Percentiles rank a stretch among this genome's conserved stretches.
Conservation (phyloP, 352 stramenopile species). For the Proteromonas lacertae region DNA sequence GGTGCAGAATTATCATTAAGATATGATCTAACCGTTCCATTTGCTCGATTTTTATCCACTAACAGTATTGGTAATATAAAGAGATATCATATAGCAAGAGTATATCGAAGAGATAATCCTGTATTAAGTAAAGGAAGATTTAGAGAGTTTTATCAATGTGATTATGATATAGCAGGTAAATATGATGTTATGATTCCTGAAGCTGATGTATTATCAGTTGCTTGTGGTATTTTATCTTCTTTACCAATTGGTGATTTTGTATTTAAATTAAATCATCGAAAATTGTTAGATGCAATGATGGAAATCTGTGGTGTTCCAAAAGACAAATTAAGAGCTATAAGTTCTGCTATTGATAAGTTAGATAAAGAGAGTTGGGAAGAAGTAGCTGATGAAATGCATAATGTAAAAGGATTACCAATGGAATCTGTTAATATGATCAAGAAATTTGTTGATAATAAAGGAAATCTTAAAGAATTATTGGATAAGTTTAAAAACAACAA, state of each 20-base stretch:
- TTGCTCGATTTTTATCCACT: constrained; percentile 81
- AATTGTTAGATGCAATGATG: constrained; percentile 73
- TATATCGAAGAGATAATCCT: constrained; percentile 40
- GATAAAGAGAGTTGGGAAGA: constrained; percentile 80
- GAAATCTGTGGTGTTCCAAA: constrained; percentile 74
- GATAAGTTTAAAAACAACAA: constrained; percentile 14
- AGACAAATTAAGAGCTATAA: constrained; percentile 86
- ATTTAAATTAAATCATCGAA: constrained; percentile 87
- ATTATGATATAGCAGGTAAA: constrained; percentile 82
- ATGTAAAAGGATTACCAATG: constrained; percentile 65
- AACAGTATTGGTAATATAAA: constrained; percentile 91
- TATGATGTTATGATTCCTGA: constrained; percentile 79
- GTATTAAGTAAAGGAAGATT: constrained; percentile 66
- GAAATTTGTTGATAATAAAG: constrained; percentile 54
- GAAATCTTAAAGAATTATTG: constrained; percentile 40
- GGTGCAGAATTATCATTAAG: constrained; percentile 39
- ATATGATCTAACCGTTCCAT: constrained; percentile 86
- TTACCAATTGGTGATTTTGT: constrained; percentile 50
- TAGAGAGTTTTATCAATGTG: constrained; percentile 95
- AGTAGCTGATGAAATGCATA: constrained; percentile 59
- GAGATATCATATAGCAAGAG: constrained; percentile 81
- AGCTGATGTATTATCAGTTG: constrained; percentile 73
- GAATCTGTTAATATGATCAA: constrained; percentile 67
- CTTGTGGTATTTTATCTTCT: constrained; percentile 39
- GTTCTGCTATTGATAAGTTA: constrained; percentile 90